Conservation (phyloP, 2,329 filamentous ascomycete species). For the Arachnopeziza araneosa region DNA sequence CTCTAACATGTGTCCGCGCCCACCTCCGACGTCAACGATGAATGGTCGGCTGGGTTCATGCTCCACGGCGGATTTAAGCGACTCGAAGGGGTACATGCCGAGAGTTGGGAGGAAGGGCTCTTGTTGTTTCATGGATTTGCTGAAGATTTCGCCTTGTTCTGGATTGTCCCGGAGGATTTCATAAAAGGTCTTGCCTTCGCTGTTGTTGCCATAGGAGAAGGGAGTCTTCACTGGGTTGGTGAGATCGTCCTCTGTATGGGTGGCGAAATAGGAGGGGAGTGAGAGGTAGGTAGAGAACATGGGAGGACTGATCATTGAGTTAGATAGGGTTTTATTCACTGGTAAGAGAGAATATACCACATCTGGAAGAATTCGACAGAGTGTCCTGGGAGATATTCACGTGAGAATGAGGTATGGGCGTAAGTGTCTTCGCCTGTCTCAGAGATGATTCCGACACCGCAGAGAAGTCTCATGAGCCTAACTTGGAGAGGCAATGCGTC, state of each 20-base stretch:
- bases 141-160: conserved; percentile 11
- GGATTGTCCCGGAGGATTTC: conserved; percentile 9
- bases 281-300: conserved; percentile 3
- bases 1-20: conserved; percentile 7
- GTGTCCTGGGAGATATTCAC: conserved; percentile 13
- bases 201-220: conserved; percentile 10
- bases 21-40: conserved; percentile 10
- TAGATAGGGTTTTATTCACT: neutral
- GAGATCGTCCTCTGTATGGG: conserved; percentile 3
- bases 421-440: conserved; percentile 15
- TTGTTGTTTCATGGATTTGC: conserved; percentile 13
- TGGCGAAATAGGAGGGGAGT: conserved; percentile 6
- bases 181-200: conserved; percentile 11
- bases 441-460: conserved; percentile 12
- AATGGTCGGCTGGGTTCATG: conserved; percentile 3
- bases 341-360: conserved; percentile 12
- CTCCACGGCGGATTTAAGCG: conserved; percentile 6
- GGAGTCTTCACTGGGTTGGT: conserved; percentile 9
- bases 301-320: neutral
- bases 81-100: conserved; percentile 13
- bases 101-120: conserved; percentile 11
- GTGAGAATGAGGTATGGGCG: conserved; percentile 18
- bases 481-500: conserved; percentile 4
- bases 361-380: conserved; percentile 18
- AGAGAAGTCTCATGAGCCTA: conserved; percentile 18